Percentiles rank a stretch among this genome's conserved stretches.
These are phyloP conservation scores for Porodaedalea pini DNA, from an alignment of 1,284 basidiomycete species.

Conservation along the genomic window DNA sequence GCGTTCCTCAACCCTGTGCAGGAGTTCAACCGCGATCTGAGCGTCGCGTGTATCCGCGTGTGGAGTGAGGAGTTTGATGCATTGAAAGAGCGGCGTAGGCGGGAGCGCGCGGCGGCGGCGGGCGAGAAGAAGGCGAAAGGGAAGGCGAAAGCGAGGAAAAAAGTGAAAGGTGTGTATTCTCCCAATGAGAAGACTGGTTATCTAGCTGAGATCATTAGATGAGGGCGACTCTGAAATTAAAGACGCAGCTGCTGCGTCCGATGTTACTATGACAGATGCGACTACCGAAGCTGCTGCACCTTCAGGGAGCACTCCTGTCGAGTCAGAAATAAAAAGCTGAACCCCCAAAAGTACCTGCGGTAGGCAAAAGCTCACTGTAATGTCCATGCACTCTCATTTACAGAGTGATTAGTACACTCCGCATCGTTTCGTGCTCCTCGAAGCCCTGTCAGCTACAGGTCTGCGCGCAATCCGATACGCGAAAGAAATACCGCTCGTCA, in stretches of 20 bases:
- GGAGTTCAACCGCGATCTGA: slow-evolving; percentile 96
- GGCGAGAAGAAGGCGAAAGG: slow-evolving; percentile 30
- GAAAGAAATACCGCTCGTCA: slow-evolving; percentile 91
- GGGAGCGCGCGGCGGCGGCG: slow-evolving; percentile 37
- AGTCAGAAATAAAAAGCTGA: background rate
- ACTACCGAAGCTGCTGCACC: background rate
- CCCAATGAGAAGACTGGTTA: background rate
- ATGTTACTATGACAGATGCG: slow-evolving; percentile 12
- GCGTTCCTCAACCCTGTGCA: slow-evolving; percentile 98
- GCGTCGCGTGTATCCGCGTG: slow-evolving; percentile 82
- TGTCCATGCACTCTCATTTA: background rate
- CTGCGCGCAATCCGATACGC: slow-evolving; percentile 96
- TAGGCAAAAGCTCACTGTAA: background rate
- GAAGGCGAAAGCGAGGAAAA: slow-evolving; percentile 28
- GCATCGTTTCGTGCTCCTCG: slow-evolving; percentile 80
- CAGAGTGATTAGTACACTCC: slow-evolving; percentile 42
- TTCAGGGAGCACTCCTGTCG: background rate
- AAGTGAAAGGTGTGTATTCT: slow-evolving; percentile 26
- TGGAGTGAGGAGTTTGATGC: slow-evolving; percentile 79
- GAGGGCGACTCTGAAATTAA: slow-evolving; percentile 6
- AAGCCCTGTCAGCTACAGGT: slow-evolving; percentile 94
- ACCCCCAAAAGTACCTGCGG: slow-evolving; percentile 2
- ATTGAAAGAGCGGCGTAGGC: slow-evolving; percentile 62
- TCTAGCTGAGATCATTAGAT: background rate
- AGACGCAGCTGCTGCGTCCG: slow-evolving; percentile 2